Percentiles rank a stretch among this genome's conserved stretches.
These are phyloP conservation scores for Pseudogymnoascus pannorum DNA, from an alignment of 2,329 filamentous ascomycete species.

Conservation along the genomic window DNA sequence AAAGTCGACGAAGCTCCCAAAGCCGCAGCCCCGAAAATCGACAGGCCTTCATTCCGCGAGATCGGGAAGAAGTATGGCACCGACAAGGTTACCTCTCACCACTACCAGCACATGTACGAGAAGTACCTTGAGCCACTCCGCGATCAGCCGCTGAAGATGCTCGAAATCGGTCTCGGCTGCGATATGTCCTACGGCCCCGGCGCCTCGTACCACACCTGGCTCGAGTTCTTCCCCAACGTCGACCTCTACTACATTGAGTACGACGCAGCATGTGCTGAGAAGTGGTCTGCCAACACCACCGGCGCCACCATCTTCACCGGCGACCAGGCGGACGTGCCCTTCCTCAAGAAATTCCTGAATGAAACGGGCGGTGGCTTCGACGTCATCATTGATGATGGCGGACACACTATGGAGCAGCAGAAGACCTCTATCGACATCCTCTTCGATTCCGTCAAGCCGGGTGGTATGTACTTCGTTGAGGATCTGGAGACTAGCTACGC, in stretches of 20 bases:
- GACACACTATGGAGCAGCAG: conserved; percentile 34
- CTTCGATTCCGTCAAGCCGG: conserved; percentile 32
- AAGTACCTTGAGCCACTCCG: conserved; percentile 31
- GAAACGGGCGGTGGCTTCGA: conserved; percentile 32
- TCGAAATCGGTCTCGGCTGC: conserved; percentile 37
- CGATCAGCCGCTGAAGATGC: conserved; percentile 31
- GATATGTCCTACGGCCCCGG: conserved; percentile 33
- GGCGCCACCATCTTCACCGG: conserved; percentile 34
- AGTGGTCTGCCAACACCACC: conserved; percentile 30
- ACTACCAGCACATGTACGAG: conserved; percentile 36
- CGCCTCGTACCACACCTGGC: conserved; percentile 35
- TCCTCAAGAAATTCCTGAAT: conserved; percentile 31
- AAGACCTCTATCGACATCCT: conserved; percentile 30
- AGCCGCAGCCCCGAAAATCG: not conserved
- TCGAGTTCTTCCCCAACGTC: conserved; percentile 33
- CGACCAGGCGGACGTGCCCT: conserved; percentile 32
- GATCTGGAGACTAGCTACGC: conserved; percentile 29
- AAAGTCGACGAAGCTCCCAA: not conserved
- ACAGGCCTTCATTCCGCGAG: conserved; percentile 26
- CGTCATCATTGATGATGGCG: conserved; percentile 36
- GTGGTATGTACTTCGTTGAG: conserved; percentile 32
- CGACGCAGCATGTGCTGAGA: conserved; percentile 31
- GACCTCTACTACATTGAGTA: conserved; percentile 38
- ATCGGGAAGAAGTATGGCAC: conserved; percentile 33
- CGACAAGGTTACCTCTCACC: conserved; percentile 34